These are phyloP conservation scores for Botrytis squamosa DNA, from an alignment of 2,329 filamentous ascomycete species.

Conservation along the genomic window DNA sequence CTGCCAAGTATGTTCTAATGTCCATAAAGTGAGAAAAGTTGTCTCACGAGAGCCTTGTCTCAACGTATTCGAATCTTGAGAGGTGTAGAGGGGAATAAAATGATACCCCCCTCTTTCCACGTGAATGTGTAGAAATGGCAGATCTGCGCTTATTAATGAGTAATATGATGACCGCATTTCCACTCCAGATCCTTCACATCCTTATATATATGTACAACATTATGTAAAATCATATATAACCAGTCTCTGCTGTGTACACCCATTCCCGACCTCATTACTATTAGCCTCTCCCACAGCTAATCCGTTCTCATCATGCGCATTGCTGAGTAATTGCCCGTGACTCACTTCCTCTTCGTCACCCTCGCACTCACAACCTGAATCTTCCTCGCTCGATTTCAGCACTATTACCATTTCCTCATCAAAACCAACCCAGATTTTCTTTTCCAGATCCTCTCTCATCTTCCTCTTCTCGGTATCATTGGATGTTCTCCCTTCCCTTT, in stretches of 20 bases:
- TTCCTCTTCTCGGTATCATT: slow-evolving; percentile 15
- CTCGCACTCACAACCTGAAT: not conserved
- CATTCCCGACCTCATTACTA: not conserved
- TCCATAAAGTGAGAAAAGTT: not conserved
- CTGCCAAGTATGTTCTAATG: not conserved
- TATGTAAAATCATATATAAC: slow-evolving; percentile 69
- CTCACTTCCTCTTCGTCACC: not conserved
- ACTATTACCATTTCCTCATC: slow-evolving; percentile 71
- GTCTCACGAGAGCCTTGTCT: not conserved
- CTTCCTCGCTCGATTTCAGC: slow-evolving; percentile 43
- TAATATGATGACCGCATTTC: not conserved
- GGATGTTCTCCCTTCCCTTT: slow-evolving; percentile 46
- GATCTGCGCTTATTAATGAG: not conserved
- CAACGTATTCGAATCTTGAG: not conserved
- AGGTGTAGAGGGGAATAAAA: not conserved
- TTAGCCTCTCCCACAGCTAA: too few relatives aligned
- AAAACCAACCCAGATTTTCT: slow-evolving; percentile 61
- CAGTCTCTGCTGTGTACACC: slow-evolving; percentile 50
- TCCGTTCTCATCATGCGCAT: not conserved
- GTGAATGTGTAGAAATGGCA: not conserved
- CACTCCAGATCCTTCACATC: not conserved
- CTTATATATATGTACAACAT: not conserved
- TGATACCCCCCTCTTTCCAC: not conserved
- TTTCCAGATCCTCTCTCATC: slow-evolving; percentile 19
- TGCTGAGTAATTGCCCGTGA: not conserved